A percentile compares a stretch with the other conserved stretches of the same genome.
Evolutionary conservation across 495 filamentous ascomycete species (phyloP).

Genomic region (Neurospora sp.): DNA sequence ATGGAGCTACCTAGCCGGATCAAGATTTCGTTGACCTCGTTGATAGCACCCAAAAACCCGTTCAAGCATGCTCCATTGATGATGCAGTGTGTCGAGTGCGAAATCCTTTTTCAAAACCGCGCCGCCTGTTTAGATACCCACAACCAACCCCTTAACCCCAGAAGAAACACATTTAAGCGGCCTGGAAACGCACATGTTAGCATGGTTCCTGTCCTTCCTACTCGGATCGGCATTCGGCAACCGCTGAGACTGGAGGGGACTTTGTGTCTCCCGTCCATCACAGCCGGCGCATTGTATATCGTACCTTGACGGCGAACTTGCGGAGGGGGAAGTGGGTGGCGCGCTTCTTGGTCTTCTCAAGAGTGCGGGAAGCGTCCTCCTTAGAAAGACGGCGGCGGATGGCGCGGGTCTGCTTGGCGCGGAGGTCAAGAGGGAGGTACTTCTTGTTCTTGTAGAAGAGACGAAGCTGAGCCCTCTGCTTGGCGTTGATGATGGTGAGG

Average conservation of each 20-base stretch:
- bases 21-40: constrained; percentile 25
- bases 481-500: constrained; percentile 98
- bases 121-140: constrained; percentile 23
- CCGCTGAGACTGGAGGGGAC: background rate
- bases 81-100: constrained; percentile 26
- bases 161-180: constrained; percentile 17
- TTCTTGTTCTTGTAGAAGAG: constrained; percentile 99
- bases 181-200: constrained; percentile 15
- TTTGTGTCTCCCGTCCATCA: background rate
- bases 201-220: background rate
- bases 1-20: constrained; percentile 25
- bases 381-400: constrained; percentile 85
- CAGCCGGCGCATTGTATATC: constrained; percentile 2
- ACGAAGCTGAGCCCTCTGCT: constrained; percentile 93
- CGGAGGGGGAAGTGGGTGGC: constrained; percentile 91
- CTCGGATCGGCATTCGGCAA: background rate
- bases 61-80: constrained; percentile 27
- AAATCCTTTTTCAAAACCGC: constrained; percentile 25
- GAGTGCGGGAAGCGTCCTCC: constrained; percentile 69
- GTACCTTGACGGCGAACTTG: constrained; percentile 97
- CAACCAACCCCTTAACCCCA: constrained; percentile 19
- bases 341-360: constrained; percentile 92
- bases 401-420: constrained; percentile 91
- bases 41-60: constrained; percentile 24
- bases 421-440: constrained; percentile 93